Percentiles rank a stretch among this genome's conserved stretches.
Evolutionary conservation across 2,329 filamentous ascomycete genomes (phyloP).

Genomic region (Hypoxylon sp.): DNA sequence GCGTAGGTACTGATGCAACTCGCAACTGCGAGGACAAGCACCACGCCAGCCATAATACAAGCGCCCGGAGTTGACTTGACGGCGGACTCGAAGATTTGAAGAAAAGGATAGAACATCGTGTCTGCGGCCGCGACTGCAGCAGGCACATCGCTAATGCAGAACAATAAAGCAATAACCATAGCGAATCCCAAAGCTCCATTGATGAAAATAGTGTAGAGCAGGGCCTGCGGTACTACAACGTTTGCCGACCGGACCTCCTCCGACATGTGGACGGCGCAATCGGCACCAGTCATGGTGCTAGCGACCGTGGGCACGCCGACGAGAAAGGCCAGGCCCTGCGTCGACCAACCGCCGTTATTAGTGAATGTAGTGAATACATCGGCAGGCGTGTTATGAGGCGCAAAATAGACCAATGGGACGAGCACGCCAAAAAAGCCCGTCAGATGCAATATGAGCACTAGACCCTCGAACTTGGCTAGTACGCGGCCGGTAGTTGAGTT

Average conservation of each 20-base stretch:
- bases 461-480: conserved; percentile 47
- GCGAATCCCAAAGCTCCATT: conserved; percentile 48
- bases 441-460: conserved; percentile 53
- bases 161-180: conserved; percentile 46
- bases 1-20: conserved; percentile 45
- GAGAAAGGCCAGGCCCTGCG: conserved; percentile 60
- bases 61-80: conserved; percentile 46
- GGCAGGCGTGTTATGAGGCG: conserved; percentile 52
- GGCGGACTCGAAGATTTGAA: conserved; percentile 48
- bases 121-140: conserved; percentile 37
- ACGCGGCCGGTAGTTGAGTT: conserved; percentile 45
- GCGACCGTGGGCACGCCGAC: conserved; percentile 34
- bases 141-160: conserved; percentile 45
- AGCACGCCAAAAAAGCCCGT: conserved; percentile 59
- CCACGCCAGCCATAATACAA: conserved; percentile 42
- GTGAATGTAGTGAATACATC: conserved; percentile 62
- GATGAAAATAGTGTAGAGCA: conserved; percentile 47
- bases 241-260: conserved; percentile 46
- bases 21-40: conserved; percentile 43
- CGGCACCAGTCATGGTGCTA: conserved; percentile 37
- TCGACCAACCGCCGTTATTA: conserved; percentile 63
- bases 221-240: conserved; percentile 41
- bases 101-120: conserved; percentile 50
- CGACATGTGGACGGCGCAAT: conserved; percentile 48
- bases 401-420: conserved; percentile 50